Percentiles rank a stretch among this genome's conserved stretches.
Evolutionary conservation across 345 rosid genomes (phyloP).

Genomic region (Syzygium aqueum): DNA sequence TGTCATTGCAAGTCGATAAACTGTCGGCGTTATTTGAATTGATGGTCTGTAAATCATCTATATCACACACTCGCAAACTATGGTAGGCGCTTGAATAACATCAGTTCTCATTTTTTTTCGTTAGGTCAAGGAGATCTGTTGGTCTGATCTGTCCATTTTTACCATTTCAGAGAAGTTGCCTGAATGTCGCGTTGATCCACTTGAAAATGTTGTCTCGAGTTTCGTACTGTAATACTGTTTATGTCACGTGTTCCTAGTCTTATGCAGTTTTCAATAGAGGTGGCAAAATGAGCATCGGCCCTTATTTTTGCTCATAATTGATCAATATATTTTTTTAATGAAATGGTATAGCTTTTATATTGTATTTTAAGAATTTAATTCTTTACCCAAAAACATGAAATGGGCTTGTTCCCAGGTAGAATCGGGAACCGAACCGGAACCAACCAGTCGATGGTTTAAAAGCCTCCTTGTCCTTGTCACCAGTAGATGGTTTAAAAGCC

Average conservation of each 20-base stretch:
- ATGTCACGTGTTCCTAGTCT: background rate
- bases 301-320: background rate
- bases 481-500: background rate
- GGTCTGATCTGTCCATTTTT: background rate
- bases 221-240: background rate
- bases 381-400: background rate
- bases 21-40: conserved; percentile 44
- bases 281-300: background rate
- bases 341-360: background rate
- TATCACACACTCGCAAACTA: background rate
- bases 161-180: background rate
- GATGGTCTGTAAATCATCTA: conserved; percentile 1
- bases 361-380: background rate
- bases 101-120: background rate
- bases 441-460: background rate
- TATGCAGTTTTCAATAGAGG: background rate
- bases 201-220: background rate
- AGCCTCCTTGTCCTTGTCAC: background rate
- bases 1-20: conserved; percentile 47
- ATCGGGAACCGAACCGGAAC: background rate
- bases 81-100: background rate
- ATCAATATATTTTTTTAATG: background rate
- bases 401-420: background rate
- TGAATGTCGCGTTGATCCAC: background rate
- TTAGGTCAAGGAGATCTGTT: background rate